Evolutionary conservation across 768 basidiomycete species (phyloP).

Genomic region (Pulveroboletus sp.): DNA sequence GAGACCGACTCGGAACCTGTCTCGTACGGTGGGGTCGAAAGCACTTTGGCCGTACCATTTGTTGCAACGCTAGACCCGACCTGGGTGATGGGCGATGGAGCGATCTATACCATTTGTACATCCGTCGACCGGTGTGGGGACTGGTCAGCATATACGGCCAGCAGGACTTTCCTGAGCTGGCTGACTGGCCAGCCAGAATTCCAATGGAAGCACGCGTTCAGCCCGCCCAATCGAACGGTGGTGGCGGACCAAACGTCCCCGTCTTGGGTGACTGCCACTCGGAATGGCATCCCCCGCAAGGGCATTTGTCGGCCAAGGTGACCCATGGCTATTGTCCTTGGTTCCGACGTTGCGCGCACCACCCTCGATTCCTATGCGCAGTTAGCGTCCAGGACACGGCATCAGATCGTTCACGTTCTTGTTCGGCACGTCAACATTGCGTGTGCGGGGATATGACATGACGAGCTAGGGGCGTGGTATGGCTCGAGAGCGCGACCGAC

Average conservation of each 20-base stretch:
- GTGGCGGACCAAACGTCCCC: neutral
- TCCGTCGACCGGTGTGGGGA: neutral
- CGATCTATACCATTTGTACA: neutral
- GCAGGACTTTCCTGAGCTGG: neutral
- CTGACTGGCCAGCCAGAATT: constrained; percentile 1
- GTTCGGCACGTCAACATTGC: constrained; percentile 8
- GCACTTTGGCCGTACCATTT: neutral
- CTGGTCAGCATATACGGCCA: neutral
- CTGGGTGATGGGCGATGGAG: neutral
- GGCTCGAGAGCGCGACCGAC: neutral
- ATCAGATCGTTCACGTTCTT: neutral
- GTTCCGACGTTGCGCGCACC: constrained; percentile 1
- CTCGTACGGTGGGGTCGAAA: neutral
- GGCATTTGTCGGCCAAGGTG: constrained; percentile 16
- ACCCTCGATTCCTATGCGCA: neutral
- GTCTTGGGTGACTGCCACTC: constrained; percentile 4
- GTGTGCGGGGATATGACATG: neutral
- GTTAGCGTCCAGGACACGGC: constrained; percentile 7
- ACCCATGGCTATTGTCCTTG: constrained; percentile 15
- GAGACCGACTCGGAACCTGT: neutral
- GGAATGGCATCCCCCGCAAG: constrained; percentile 10
- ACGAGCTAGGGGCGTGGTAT: neutral
- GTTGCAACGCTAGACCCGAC: neutral
- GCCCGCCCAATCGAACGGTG: constrained; percentile 2
- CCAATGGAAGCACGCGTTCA: constrained; percentile 3